Evolutionary conservation across 2,329 filamentous ascomycete genomes (phyloP).

Genomic region (Fusarium robinianum): DNA sequence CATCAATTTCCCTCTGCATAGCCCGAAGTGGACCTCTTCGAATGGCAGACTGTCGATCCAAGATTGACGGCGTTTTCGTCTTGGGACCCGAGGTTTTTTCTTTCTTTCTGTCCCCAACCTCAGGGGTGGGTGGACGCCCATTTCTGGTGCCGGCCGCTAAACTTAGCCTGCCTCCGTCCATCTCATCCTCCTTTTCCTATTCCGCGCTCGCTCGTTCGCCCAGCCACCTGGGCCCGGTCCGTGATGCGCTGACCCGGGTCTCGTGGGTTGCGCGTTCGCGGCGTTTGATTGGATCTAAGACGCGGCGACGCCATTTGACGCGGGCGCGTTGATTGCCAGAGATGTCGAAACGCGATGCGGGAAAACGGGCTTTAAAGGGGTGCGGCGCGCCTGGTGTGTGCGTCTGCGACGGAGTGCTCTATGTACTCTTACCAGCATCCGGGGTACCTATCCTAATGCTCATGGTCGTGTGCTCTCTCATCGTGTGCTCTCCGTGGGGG

Average conservation of each 20-base stretch:
- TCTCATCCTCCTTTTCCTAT: constrained; percentile 19
- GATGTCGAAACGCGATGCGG: constrained; percentile 9
- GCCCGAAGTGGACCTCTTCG: constrained; percentile 19
- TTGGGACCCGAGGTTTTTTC: constrained; percentile 21
- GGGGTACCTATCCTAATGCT: constrained; percentile 15
- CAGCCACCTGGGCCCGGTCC: constrained; percentile 30
- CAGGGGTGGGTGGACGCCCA: no score
- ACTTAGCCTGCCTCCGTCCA: constrained; percentile 22
- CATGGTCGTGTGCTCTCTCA: constrained; percentile 22
- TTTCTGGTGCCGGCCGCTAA: constrained; percentile 33
- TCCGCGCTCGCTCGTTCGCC: constrained; percentile 28
- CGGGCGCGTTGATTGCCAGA: constrained; percentile 32
- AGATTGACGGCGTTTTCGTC: constrained; percentile 14
- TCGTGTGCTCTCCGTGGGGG: constrained; percentile 16
- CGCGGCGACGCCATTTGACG: constrained; percentile 31
- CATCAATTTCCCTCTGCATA: constrained; percentile 22
- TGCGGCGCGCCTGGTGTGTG: constrained; percentile 24
- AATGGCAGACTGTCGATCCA: constrained; percentile 24
- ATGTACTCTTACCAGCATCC: no score
- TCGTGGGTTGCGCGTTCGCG: constrained; percentile 31
- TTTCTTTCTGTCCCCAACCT: constrained; percentile 23
- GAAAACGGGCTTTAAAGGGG: constrained; percentile 31
- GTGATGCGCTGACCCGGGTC: constrained; percentile 30
- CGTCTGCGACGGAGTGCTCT: constrained; percentile 6
- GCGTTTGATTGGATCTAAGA: constrained; percentile 24